Base-by-base conservation (phyloP, 768 basidiomycete genomes). In the Strobilomyces dryophilus region DNA sequence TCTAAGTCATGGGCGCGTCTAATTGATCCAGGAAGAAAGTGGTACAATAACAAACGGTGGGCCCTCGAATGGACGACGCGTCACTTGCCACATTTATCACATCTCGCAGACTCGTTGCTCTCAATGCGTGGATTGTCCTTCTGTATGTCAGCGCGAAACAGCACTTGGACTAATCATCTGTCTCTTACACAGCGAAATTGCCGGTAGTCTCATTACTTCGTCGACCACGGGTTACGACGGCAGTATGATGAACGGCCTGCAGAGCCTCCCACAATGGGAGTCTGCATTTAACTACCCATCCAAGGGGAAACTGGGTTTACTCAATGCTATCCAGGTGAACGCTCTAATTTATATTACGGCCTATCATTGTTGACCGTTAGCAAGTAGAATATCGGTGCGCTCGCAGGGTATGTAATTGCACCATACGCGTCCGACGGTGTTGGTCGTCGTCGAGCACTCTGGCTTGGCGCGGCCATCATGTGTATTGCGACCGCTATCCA, bases 231-330 rank as follows among this genome's bases (percentile, higher is more conserved):
- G 87, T 47, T 89, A 83, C 64, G 87, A 89, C 61, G 84, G 85
- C 54, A 83, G 80, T 66, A 82, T 88, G 81, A 86, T 88, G 86
- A 88, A 89, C 69, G 85, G 84, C 66, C 74, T 91, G 39, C 88
- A 91, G 68, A 79, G 80, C 42, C 73, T 89, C 54, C 50, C 62
- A 17, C 79, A 84, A 57, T 91, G 89, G 89, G 67, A 74, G 44
- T 45, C 55, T 9, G 85, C 81, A 62, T 90, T 91, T 67, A 55
- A 74, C 51, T 18, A 73, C 49, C 88, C 89, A 12, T 68, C 73
- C 17, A 78, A 79, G 40, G 73, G 78, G 32, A 82, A 71, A 60
- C 76, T 88, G 29, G 85, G 87, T 65, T 68, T 89, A 17, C 76
- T 89, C 45, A 87, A 85, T 61, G 87, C 86, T 51, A 87, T 88